These are phyloP conservation scores for Neophaeococcomyces mojaviensis DNA, from an alignment of 2,329 filamentous ascomycete species.

Conservation along the genomic window DNA sequence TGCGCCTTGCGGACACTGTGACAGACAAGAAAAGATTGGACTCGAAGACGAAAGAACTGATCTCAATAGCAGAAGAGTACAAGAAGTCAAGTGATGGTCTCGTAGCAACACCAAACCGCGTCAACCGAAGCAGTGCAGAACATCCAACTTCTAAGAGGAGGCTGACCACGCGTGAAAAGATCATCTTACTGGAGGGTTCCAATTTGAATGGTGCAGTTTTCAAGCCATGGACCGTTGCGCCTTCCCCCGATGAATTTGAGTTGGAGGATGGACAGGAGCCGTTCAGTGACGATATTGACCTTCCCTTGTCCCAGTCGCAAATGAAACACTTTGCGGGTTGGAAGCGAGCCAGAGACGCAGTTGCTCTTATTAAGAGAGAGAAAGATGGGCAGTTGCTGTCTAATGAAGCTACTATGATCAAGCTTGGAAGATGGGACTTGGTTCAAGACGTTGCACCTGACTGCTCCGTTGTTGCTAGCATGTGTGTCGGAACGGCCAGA, in stretches of 20 bases:
- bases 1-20: slow-evolving; percentile 53
- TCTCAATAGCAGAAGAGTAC: slow-evolving; percentile 66
- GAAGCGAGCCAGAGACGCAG: slow-evolving; percentile 66
- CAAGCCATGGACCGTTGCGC: slow-evolving; percentile 69
- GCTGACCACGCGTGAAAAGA: slow-evolving; percentile 63
- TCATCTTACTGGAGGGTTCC: slow-evolving; percentile 68
- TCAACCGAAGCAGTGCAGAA: slow-evolving; percentile 16
- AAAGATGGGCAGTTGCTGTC: slow-evolving; percentile 8
- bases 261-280: slow-evolving; percentile 39
- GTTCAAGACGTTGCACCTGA: slow-evolving; percentile 95
- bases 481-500: slow-evolving; percentile 72
- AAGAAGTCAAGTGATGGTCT: slow-evolving; percentile 41
- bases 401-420: slow-evolving; percentile 48
- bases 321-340: slow-evolving; percentile 70
- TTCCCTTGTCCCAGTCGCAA: slow-evolving; percentile 69
- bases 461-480: slow-evolving; percentile 91
- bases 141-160: slow-evolving; percentile 45
- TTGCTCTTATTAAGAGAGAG: slow-evolving; percentile 33
- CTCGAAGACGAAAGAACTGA: slow-evolving; percentile 60
- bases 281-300: slow-evolving; percentile 61
- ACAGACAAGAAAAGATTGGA: slow-evolving; percentile 60
- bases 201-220: slow-evolving; percentile 76
- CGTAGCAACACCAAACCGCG: slow-evolving; percentile 13
- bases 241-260: slow-evolving; percentile 55
- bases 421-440: slow-evolving; percentile 58